These are phyloP conservation scores for Cylindrodendrum hubeiense DNA, from an alignment of 2,329 filamentous ascomycete species.

Conservation along the genomic window DNA sequence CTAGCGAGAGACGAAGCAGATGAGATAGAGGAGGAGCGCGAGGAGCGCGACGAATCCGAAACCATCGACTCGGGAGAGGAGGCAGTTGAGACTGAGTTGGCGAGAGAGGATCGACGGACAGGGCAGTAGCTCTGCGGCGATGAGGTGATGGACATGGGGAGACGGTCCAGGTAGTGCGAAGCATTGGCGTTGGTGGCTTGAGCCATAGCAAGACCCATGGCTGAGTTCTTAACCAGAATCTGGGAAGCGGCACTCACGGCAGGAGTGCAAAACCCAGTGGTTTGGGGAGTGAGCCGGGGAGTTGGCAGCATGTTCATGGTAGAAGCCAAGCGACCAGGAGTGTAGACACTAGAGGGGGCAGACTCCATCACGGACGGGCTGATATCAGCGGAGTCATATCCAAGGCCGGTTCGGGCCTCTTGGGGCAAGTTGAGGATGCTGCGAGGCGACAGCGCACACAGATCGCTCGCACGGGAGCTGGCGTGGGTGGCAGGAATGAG, in stretches of 20 bases:
- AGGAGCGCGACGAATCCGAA: slow-evolving; percentile 71
- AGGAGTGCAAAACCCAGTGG: slow-evolving; percentile 69
- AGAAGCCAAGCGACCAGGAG: slow-evolving; percentile 62
- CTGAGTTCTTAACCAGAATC: slow-evolving; percentile 62
- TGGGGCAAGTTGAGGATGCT: slow-evolving; percentile 59
- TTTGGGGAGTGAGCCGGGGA: slow-evolving; percentile 69
- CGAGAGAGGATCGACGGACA: slow-evolving; percentile 71
- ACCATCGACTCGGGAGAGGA: slow-evolving; percentile 78
- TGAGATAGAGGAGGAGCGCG: slow-evolving; percentile 74
- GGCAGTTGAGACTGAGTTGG: slow-evolving; percentile 71
- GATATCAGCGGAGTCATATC: slow-evolving; percentile 53
- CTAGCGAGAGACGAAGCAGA: slow-evolving; percentile 71
- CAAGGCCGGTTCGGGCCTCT: slow-evolving; percentile 50
- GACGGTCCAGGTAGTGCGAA: slow-evolving; percentile 65
- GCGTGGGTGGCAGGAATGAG: slow-evolving; percentile 55
- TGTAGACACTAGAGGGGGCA: slow-evolving; percentile 56
- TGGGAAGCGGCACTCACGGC: slow-evolving; percentile 67
- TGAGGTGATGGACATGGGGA: slow-evolving; percentile 60
- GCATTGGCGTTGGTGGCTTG: slow-evolving; percentile 62
- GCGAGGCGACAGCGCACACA: slow-evolving; percentile 54
- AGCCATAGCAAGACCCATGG: slow-evolving; percentile 72
- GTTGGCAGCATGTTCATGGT: slow-evolving; percentile 69
- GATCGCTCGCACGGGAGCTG: slow-evolving; percentile 48
- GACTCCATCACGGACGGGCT: slow-evolving; percentile 63
- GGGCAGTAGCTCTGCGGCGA: slow-evolving; percentile 65